Evolutionary conservation across 176 grass and related monocot species (phyloP), one percentile per base, ranked within the genome.

Genomic region (Puya raimondii): DNA sequence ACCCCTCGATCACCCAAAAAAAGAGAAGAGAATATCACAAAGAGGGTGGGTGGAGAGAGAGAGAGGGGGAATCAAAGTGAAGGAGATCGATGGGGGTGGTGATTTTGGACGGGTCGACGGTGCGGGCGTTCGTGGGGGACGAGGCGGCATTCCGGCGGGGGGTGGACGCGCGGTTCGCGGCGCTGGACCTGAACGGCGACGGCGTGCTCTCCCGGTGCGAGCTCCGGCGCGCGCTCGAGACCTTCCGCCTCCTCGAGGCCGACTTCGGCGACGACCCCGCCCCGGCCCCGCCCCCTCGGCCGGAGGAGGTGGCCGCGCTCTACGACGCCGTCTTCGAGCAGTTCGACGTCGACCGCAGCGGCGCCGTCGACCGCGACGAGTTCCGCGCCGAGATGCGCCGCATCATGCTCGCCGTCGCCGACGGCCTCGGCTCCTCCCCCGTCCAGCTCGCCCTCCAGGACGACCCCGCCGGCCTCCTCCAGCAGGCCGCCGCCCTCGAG

Each of bases 281-380:
- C 2, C 20, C 64, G 47, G 80, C 83, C 16, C 49, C 65, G 2
- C 80, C 79, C 49, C 88, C 87, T 0, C 4, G 1, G 9, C 83
- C 88, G 29, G 64, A 64, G 48, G 88, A 92, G 81, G 83, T 96
- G 2, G 22, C 88, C 16, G 71, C 81, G 9, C 86, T 96, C 68
- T 96, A 96, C 81, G 89, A 96, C 77, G 74, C 86, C 71, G 83
- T 96, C 59, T 96, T 92, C 81, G 86, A 96, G 29, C 86, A 90
- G 84, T 92, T 96, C 81, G 93, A 96, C 77, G 72, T 81, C 73
- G 93, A 96, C 82, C 59, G 63, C 71, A 96, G 93, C 86, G 84
- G 88, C 70, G 75, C 85, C 68, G 77, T 96, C 25, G 92, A 96
- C 79, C 81, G 53, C 49, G 82, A 65, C 56, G 83, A 93, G 83